A percentile compares a stretch with the other conserved stretches of the same genome.
phyloP scores from a whole-genome alignment of 352 stramenopile genomes.

The Pythium guiyangense region DNA sequence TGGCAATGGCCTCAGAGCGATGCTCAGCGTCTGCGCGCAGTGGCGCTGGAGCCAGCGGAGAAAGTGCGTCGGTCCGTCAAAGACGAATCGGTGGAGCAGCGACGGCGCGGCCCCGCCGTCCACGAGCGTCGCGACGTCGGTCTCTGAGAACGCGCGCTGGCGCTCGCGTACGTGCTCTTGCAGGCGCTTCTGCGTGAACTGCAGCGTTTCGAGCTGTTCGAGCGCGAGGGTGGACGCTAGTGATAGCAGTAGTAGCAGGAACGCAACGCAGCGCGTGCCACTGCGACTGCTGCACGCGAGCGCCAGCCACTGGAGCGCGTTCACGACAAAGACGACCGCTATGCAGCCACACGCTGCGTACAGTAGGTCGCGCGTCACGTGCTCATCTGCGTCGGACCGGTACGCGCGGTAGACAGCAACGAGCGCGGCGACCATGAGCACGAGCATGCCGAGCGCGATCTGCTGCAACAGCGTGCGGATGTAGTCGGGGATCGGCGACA shows the following conservation, averaged over 20 bases:
- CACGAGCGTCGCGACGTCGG: constrained; percentile 22
- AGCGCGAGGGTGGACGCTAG: constrained; percentile 13
- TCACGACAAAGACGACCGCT: constrained; percentile 10
- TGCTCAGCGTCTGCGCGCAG: constrained; percentile 11
- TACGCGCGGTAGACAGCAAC: constrained; percentile 10
- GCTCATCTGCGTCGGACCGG: not conserved
- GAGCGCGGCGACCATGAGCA: constrained; percentile 16
- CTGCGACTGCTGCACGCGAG: constrained; percentile 15
- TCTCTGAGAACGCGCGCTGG: constrained; percentile 14
- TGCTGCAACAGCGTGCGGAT: constrained; percentile 19
- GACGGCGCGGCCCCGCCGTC: constrained; percentile 35
- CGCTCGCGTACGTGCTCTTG: constrained; percentile 4
- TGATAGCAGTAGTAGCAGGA: constrained; percentile 14
- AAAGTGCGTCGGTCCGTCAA: constrained; percentile 42
- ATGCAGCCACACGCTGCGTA: constrained; percentile 3
- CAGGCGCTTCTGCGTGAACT: constrained; percentile 29
- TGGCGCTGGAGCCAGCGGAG: constrained; percentile 29
- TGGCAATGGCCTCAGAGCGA: not conserved
- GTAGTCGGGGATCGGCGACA: constrained; percentile 16
- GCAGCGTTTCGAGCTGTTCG: constrained; percentile 24
- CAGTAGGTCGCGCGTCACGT: constrained; percentile 7
- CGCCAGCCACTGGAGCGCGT: constrained; percentile 19
- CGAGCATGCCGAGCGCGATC: constrained; percentile 17
- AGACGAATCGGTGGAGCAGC: constrained; percentile 42
- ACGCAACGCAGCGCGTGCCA: constrained; percentile 10